Percentiles rank a stretch among this genome's conserved stretches.
These are phyloP conservation scores for Rhododendron mucronatum DNA, from an alignment of 148 eudicot species.

Conservation along the genomic window DNA sequence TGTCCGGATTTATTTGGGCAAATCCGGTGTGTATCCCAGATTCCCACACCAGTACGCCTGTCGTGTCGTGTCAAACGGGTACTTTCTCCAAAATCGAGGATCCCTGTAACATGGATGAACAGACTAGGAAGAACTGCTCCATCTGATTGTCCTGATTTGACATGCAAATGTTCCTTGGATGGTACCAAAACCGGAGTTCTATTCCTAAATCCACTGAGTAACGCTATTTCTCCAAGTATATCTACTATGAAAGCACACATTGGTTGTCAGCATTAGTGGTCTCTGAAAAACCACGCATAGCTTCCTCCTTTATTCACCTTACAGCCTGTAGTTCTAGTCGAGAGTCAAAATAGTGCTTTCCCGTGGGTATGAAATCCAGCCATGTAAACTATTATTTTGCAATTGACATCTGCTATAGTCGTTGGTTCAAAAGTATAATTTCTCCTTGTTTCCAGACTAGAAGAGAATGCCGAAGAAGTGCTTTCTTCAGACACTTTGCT, in stretches of 20 bases:
- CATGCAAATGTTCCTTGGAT: not conserved
- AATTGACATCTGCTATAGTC: slow-evolving; percentile 1
- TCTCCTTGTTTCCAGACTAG: slow-evolving; percentile 53
- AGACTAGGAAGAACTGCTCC: not conserved
- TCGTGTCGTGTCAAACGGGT: not conserved
- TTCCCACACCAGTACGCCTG: not conserved
- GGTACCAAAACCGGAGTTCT: not conserved
- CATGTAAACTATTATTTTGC: not conserved
- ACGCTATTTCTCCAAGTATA: not conserved
- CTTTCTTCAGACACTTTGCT: slow-evolving; percentile 90
- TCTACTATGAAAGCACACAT: not conserved
- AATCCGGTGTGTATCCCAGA: not conserved
- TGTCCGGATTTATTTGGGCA: not conserved
- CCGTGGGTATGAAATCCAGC: not conserved
- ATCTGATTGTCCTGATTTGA: slow-evolving; percentile 8
- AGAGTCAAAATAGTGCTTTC: not conserved
- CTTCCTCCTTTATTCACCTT: not conserved
- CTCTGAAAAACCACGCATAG: not conserved
- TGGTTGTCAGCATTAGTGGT: not conserved
- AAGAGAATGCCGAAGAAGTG: slow-evolving; percentile 75
- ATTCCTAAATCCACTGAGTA: not conserved
- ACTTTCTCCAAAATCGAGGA: not conserved
- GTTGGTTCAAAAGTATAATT: not conserved
- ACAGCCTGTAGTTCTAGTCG: not conserved
- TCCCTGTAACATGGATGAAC: not conserved